A percentile compares a stretch with the other conserved stretches of the same genome.
Evolutionary conservation across 1,284 basidiomycete species (phyloP).

Genomic region (Leccinum subrobustum): DNA sequence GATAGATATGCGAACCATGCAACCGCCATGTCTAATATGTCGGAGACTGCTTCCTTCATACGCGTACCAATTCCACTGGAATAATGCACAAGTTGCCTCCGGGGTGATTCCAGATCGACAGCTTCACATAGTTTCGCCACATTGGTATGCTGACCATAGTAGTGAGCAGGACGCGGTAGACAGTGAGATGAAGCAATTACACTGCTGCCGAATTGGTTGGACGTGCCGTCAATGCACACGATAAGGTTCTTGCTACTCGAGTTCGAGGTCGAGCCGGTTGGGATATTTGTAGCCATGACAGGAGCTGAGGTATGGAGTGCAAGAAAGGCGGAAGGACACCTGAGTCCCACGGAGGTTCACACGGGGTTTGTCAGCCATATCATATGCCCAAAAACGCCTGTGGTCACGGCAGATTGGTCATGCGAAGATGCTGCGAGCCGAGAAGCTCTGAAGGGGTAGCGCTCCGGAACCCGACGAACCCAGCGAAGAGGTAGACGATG

Average conservation of each 20-base stretch:
- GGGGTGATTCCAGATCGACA: not conserved
- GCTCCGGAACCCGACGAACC: no score
- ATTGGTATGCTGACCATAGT: not conserved
- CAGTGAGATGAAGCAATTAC: not conserved
- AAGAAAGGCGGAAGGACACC: no score
- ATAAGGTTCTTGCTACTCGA: not conserved
- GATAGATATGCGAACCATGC: not conserved
- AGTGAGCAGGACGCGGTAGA: not conserved
- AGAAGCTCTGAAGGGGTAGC: no score
- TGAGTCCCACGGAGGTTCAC: no score
- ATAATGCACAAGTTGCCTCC: not conserved
- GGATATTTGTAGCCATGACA: no score
- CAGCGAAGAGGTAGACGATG: no score
- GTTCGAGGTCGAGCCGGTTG: no score
- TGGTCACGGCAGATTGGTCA: no score
- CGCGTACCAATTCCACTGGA: not conserved
- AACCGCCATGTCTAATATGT: not conserved
- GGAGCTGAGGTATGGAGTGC: no score
- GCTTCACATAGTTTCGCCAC: not conserved
- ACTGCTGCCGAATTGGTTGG: not conserved
- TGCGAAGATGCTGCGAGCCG: no score
- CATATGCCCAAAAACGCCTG: no score
- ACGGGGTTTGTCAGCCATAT: no score
- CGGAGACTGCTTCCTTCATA: not conserved
- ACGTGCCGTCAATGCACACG: not conserved